phyloP scores from a whole-genome alignment of 1,284 basidiomycete genomes.

The Cystobasidium pallidum region DNA sequence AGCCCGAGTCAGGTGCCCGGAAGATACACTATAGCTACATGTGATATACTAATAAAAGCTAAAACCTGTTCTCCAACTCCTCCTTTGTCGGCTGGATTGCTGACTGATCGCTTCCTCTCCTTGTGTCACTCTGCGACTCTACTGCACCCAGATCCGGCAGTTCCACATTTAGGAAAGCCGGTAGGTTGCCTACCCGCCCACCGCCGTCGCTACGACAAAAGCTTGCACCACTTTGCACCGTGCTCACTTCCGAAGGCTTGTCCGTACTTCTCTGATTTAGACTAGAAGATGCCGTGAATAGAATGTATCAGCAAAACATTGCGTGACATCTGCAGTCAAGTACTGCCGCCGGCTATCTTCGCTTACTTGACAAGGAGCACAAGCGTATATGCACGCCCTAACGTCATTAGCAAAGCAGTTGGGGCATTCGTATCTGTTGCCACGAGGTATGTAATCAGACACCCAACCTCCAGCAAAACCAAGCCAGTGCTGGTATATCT shows the following conservation, averaged over 20 bases:
- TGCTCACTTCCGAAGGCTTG: background rate
- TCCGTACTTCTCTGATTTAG: constrained; percentile 6
- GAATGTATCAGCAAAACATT: background rate
- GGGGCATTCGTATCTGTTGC: constrained; percentile 1
- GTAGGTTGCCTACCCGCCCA: background rate
- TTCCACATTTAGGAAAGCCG: background rate
- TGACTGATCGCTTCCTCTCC: constrained; percentile 1
- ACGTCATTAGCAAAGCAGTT: constrained; percentile 1
- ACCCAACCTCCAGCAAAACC: constrained; percentile 2
- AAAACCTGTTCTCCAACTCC: background rate
- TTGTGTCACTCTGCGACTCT: background rate
- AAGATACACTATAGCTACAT: background rate
- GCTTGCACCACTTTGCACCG: background rate
- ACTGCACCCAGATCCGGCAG: background rate
- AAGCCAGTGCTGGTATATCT: constrained; percentile 9
- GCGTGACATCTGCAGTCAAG: no score
- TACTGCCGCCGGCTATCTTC: no score
- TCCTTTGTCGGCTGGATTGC: background rate
- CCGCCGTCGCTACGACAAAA: background rate
- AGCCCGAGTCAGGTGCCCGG: no score
- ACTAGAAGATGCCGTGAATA: background rate
- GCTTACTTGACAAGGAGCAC: constrained; percentile 17
- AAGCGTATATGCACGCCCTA: constrained; percentile 10
- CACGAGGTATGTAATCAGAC: constrained; percentile 14
- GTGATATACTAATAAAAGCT: background rate